Conservation (phyloP, 2,329 filamentous ascomycete genomes). For the Beauveria scarabaeidicola region DNA sequence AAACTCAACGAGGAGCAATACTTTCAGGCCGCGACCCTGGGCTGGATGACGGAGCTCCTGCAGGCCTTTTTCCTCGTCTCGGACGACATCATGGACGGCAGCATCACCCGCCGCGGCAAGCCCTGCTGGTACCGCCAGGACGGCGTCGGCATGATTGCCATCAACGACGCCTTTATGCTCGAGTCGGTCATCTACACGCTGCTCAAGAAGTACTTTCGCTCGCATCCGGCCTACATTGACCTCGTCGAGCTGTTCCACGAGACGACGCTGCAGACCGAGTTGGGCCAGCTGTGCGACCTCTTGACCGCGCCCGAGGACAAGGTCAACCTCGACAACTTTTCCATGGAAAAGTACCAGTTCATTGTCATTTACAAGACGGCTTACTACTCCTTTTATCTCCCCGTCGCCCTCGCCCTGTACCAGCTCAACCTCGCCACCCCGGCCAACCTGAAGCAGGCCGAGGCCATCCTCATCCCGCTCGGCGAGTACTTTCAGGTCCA, state of each 20-base stretch:
- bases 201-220: constrained; percentile 87
- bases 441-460: constrained; percentile 79
- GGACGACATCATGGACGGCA: constrained; percentile 97
- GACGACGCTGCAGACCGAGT: constrained; percentile 84
- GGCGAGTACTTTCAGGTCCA: constrained; percentile 99
- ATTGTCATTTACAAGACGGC: constrained; percentile 99
- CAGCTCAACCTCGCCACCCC: constrained; percentile 77
- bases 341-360: constrained; percentile 89
- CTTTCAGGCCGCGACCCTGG: constrained; percentile 78
- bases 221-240: constrained; percentile 80
- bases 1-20: constrained; percentile 74
- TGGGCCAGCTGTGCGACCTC: constrained; percentile 89
- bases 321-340: constrained; percentile 92
- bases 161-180: constrained; percentile 97
- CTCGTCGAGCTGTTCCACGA: constrained; percentile 96
- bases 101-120: constrained; percentile 86
- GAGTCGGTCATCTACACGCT: constrained; percentile 84
- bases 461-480: constrained; percentile 90
- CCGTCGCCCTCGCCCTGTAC: constrained; percentile 82
- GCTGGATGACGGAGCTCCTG: constrained; percentile 96
- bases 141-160: constrained; percentile 87
- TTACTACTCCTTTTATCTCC: constrained; percentile 98
- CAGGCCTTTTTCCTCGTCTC: constrained; percentile 98
- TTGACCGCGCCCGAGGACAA: constrained; percentile 92
- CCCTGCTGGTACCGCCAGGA: constrained; percentile 95